phyloP scores from a whole-genome alignment of 371 early-diverging fungal species.

The Synchytrium microbalum region DNA sequence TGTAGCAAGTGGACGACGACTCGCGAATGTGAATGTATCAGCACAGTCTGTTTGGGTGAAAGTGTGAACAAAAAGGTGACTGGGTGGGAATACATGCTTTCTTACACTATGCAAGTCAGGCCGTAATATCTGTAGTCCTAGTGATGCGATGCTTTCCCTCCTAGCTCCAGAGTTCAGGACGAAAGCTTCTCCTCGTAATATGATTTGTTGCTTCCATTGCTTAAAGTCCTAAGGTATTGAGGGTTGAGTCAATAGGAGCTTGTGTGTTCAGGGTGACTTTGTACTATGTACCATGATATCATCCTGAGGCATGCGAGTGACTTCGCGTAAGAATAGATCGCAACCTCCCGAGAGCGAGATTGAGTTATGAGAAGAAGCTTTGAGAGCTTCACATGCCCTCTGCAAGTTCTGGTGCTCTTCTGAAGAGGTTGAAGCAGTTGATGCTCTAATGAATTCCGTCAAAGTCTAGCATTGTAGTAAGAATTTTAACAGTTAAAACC shows the following conservation, averaged over 20 bases:
- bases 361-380: constrained; percentile 49
- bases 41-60: constrained; percentile 44
- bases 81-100: not conserved
- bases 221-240: constrained; percentile 53
- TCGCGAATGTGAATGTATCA: constrained; percentile 93
- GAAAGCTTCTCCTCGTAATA: constrained; percentile 63
- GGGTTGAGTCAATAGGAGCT: constrained; percentile 29
- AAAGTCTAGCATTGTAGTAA: not conserved
- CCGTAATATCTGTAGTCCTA: constrained; percentile 81
- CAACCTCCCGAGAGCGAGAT: constrained; percentile 80
- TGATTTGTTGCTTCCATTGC: constrained; percentile 66
- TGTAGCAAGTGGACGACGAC: constrained; percentile 80
- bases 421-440: constrained; percentile 45
- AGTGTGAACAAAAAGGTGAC: not conserved
- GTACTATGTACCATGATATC: constrained; percentile 1
- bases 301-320: constrained; percentile 23
- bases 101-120: constrained; percentile 59
- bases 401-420: constrained; percentile 77
- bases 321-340: constrained; percentile 76
- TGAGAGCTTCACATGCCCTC: constrained; percentile 54
- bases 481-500: not conserved
- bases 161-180: constrained; percentile 61
- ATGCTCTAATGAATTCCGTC: not conserved
- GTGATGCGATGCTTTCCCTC: constrained; percentile 68
- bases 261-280: not conserved